Evolutionary conservation across 768 basidiomycete genomes (phyloP).

Genomic region (Tricholoma sp.): DNA sequence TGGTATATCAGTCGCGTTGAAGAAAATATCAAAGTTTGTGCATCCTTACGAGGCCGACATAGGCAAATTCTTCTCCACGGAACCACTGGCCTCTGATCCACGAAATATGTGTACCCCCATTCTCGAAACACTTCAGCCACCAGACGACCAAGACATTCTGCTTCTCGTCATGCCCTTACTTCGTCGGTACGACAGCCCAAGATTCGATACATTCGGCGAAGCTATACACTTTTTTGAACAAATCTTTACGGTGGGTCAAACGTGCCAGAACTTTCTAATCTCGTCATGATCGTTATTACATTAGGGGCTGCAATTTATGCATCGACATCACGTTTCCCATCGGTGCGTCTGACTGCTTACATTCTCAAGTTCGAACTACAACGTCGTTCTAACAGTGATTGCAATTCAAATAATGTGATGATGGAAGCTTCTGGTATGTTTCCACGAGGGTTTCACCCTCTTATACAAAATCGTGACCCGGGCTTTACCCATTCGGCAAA

Average conservation of each 20-base stretch:
- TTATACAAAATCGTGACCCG: too few relatives aligned
- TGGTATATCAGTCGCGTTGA: constrained; percentile 22
- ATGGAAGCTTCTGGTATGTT: too few relatives aligned
- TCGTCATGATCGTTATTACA: neutral
- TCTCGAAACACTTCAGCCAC: constrained; percentile 13
- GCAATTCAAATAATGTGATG: too few relatives aligned
- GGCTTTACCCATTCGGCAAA: too few relatives aligned
- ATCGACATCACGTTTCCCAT: constrained; percentile 11
- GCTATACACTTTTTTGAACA: neutral
- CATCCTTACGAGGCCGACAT: constrained; percentile 27
- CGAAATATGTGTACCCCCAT: constrained; percentile 30
- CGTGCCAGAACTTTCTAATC: neutral
- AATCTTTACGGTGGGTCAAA: constrained; percentile 1
- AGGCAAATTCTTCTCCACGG: constrained; percentile 14
- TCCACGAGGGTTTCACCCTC: too few relatives aligned
- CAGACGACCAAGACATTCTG: constrained; percentile 8
- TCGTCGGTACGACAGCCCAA: constrained; percentile 8
- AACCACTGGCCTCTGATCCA: constrained; percentile 8
- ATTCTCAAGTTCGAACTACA: neutral
- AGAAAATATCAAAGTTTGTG: constrained; percentile 6
- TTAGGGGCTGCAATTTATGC: constrained; percentile 17
- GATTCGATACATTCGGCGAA: constrained; percentile 21
- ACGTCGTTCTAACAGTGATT: too few relatives aligned
- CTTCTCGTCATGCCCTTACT: constrained; percentile 24
- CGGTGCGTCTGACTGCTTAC: constrained; percentile 17